phyloP scores from a whole-genome alignment of 2,329 filamentous ascomycete genomes.

The Fusarium mexicanum region DNA sequence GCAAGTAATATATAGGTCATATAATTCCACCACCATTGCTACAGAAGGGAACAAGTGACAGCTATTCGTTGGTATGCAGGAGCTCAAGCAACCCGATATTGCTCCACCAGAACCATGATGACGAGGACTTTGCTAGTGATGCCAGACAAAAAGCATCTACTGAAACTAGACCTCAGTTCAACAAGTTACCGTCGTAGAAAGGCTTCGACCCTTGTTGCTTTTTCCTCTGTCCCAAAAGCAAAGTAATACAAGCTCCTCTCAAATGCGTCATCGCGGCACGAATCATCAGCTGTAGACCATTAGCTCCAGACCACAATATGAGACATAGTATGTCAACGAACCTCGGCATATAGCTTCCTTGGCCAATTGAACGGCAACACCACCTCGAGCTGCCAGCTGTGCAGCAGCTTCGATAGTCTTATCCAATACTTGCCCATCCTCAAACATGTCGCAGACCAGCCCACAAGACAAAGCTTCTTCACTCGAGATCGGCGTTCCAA shows the following conservation, averaged over 20 bases:
- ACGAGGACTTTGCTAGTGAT: not conserved
- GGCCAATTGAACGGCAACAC: slow-evolving; percentile 39
- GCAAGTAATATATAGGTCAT: slow-evolving; percentile 1
- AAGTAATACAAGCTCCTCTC: slow-evolving; percentile 50
- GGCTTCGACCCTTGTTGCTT: slow-evolving; percentile 11
- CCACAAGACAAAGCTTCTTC: slow-evolving; percentile 24
- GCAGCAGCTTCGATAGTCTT: slow-evolving; percentile 40
- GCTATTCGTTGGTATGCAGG: slow-evolving; percentile 24
- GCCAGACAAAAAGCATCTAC: not conserved
- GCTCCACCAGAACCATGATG: not conserved
- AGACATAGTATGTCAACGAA: slow-evolving; percentile 12
- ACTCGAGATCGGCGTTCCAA: slow-evolving; percentile 41
- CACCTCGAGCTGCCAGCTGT: not conserved
- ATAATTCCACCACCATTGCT: not conserved
- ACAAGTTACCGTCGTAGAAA: not conserved
- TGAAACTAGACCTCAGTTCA: not conserved
- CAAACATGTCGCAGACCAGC: slow-evolving; percentile 35
- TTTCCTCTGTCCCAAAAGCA: slow-evolving; percentile 46
- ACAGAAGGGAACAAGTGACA: slow-evolving; percentile 6
- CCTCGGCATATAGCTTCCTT: slow-evolving; percentile 47
- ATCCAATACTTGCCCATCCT: slow-evolving; percentile 35
- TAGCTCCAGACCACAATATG: not conserved
- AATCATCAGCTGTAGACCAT: slow-evolving; percentile 33
- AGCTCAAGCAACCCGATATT: slow-evolving; percentile 12
- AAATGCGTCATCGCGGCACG: slow-evolving; percentile 46